A percentile compares a stretch with the other conserved stretches of the same genome.
Evolutionary conservation across 768 basidiomycete genomes (phyloP).

Genomic region (Tulasnella sp.): DNA sequence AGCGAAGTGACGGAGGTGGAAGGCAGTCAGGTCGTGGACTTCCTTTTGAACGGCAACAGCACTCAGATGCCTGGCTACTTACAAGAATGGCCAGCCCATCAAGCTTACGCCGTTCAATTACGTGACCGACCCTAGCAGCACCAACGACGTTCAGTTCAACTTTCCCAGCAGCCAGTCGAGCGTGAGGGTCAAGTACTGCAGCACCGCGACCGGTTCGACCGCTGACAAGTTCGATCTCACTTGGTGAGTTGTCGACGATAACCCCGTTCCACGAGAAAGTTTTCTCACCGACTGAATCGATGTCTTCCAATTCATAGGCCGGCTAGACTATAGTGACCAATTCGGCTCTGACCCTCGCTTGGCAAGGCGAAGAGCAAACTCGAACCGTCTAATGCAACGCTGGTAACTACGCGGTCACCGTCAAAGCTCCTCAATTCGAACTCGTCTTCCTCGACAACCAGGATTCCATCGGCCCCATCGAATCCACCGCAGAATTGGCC

Average conservation of each 20-base stretch:
- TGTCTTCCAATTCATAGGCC: slow-evolving; percentile 17
- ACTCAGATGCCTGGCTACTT: slow-evolving; percentile 58
- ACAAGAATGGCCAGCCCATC: slow-evolving; percentile 58
- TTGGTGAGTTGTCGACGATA: slow-evolving; percentile 35
- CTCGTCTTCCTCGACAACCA: no score
- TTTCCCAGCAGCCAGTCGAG: slow-evolving; percentile 1
- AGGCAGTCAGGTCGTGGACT: slow-evolving; percentile 62
- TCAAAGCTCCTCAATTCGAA: slow-evolving; percentile 28
- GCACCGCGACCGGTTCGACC: slow-evolving; percentile 11
- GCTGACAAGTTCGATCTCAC: slow-evolving; percentile 21
- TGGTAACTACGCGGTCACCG: slow-evolving; percentile 14
- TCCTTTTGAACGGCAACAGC: slow-evolving; percentile 51
- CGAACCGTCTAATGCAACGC: slow-evolving; percentile 23
- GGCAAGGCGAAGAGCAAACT: not conserved
- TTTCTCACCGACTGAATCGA: slow-evolving; percentile 33
- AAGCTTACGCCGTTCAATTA: slow-evolving; percentile 28
- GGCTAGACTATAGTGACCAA: slow-evolving; percentile 28
- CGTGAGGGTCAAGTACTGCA: slow-evolving; percentile 27
- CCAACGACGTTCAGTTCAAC: slow-evolving; percentile 14
- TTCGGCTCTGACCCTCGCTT: slow-evolving; percentile 36
- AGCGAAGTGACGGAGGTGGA: slow-evolving; percentile 66
- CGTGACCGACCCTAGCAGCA: not conserved
- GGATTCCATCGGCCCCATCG: no score
- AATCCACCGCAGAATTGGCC: no score
- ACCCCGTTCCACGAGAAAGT: not conserved